A percentile compares a stretch with the other conserved stretches of the same genome.
Evolutionary conservation across 2,329 filamentous ascomycete genomes (phyloP).

Genomic region (Fusarium humuli): DNA sequence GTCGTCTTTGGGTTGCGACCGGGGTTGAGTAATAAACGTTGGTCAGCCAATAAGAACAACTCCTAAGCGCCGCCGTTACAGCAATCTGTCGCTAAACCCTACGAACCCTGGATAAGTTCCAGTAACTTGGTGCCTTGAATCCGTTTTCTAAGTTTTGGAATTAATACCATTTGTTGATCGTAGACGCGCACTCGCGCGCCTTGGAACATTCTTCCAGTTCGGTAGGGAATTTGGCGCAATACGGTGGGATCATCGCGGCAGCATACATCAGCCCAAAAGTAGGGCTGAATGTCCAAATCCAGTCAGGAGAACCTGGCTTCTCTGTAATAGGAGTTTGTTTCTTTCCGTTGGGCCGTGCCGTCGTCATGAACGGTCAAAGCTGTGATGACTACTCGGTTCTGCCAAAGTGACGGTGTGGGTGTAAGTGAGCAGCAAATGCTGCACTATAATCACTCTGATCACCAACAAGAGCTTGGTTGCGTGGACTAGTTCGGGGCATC

Average conservation of each 20-base stretch:
- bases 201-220: background rate
- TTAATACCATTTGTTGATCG: constrained; percentile 30
- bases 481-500: constrained; percentile 23
- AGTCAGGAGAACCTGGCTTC: constrained; percentile 21
- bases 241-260: constrained; percentile 4
- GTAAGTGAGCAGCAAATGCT: constrained; percentile 28
- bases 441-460: constrained; percentile 34
- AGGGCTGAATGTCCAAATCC: background rate
- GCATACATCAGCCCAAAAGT: background rate
- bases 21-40: constrained; percentile 33
- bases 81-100: constrained; percentile 45
- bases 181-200: constrained; percentile 28
- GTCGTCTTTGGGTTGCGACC: constrained; percentile 42
- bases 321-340: constrained; percentile 4
- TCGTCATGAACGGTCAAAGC: constrained; percentile 12
- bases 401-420: constrained; percentile 38
- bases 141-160: constrained; percentile 23
- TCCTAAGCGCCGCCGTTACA: constrained; percentile 50
- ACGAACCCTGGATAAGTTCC: constrained; percentile 37
- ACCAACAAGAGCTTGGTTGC: constrained; percentile 41
- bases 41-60: constrained; percentile 42
- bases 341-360: constrained; percentile 19
- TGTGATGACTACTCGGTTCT: constrained; percentile 23
- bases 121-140: constrained; percentile 30
- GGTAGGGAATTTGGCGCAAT: constrained; percentile 1